Base-by-base conservation (phyloP, 257 asterid genomes). In the Solanum commersonii region DNA sequence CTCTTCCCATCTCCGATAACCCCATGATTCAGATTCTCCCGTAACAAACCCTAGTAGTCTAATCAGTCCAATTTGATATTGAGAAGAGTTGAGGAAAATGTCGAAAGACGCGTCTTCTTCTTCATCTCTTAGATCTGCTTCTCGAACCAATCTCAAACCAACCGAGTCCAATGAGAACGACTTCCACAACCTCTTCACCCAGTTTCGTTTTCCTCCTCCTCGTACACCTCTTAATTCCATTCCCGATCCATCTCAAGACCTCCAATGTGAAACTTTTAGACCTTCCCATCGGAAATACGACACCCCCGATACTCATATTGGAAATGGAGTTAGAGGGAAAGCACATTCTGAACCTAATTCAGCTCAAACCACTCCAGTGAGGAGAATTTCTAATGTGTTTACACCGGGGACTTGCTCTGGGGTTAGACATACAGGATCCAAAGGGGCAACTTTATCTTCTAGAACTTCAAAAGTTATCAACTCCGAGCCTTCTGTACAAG, bases 201-300 rank as follows among this genome's bases (percentile, higher is more conserved):
- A 35, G 8, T 5, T 78, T 46, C 91, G 86, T 29, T 38, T 71
- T 34, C 88, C 87, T 60, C 85, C 92, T 27, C 87, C 92, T n/a
- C 88, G 99, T 90, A 59, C 98, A 65, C 99, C 99, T 27, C 94
- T 96, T 46, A 93, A 52, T 88, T 92, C 97, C 35, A 96, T 96
- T 14, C 89, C 94, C 3, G 98, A 95, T 87, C 98, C 99, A 2
- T 93, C 96, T 23, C 35, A 42, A 38, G 82, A 68, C 16, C 73
- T 52, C 88, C 87, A 20, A 87, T 79, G 89, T 23, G 91, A 90
- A 22, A 40, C 25, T 42, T 10, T 31, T 10, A 27, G 88, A 52
- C 13, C 73, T 38, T 25, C 74, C 74, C 20, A 67, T 27, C 35
- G 74, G 27, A 67, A 67, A 67, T 67, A 67, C 20, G 35, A 67